Percentiles rank a stretch among this genome's conserved stretches.
These are phyloP conservation scores for Suhomyces vadensis DNA, from an alignment of 805 yeast species.

Conservation along the genomic window DNA sequence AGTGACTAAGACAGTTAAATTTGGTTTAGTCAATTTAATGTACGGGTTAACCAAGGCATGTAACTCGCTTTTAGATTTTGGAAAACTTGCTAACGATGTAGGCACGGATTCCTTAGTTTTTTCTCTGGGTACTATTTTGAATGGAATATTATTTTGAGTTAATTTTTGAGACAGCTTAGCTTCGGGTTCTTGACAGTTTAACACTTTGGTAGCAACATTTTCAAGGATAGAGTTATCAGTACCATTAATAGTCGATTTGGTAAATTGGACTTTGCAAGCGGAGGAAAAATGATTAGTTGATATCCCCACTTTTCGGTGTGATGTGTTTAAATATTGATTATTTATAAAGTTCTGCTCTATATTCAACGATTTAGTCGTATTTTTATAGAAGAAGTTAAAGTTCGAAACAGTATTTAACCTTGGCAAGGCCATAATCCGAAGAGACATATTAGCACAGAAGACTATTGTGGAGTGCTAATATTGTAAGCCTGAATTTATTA, in stretches of 20 bases:
- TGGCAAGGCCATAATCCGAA: conserved; percentile 18
- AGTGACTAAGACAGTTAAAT: conserved; percentile 83
- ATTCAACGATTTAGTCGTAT: conserved; percentile 30
- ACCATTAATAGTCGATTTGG: neutral
- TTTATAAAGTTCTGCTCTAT: conserved; percentile 36
- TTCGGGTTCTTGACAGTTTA: conserved; percentile 46
- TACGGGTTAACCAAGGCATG: conserved; percentile 58
- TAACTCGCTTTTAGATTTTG: conserved; percentile 20
- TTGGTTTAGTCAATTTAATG: conserved; percentile 84
- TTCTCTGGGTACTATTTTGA: conserved; percentile 51
- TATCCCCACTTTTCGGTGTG: neutral
- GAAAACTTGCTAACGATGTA: neutral
- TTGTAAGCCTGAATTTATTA: neutral
- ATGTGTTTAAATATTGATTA: conserved; percentile 25
- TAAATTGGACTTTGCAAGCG: neutral
- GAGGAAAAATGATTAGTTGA: neutral
- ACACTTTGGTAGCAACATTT: conserved; percentile 45
- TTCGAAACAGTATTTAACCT: conserved; percentile 16
- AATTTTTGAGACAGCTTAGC: conserved; percentile 24
- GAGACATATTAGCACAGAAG: conserved; percentile 15
- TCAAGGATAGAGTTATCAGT: conserved; percentile 22
- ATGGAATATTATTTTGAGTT: conserved; percentile 46
- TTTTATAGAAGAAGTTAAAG: conserved; percentile 40
- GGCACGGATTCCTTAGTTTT: neutral
- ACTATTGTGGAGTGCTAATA: neutral